Evolutionary conservation across 768 basidiomycete genomes (phyloP).

Genomic region (Krasilnikovozyma curviuscula): DNA sequence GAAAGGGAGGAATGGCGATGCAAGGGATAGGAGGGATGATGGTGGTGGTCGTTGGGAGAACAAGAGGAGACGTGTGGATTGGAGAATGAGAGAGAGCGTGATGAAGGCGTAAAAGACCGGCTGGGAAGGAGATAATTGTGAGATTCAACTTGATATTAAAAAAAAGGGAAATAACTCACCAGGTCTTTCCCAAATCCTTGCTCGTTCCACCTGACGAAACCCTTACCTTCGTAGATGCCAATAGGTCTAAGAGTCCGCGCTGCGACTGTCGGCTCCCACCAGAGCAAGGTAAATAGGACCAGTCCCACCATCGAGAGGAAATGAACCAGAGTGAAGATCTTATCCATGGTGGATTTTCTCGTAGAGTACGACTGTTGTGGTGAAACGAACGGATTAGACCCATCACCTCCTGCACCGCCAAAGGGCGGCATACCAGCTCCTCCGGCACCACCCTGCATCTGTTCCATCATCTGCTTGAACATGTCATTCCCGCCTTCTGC

Average conservation of each 20-base stretch:
- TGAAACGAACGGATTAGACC: background rate
- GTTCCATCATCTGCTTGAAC: slow-evolving; percentile 2
- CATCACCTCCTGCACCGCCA: background rate
- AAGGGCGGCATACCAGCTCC: too few relatives aligned
- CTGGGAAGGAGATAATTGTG: too few relatives aligned
- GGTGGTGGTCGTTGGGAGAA: slow-evolving; percentile 23
- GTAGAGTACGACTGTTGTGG: background rate
- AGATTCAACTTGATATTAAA: background rate
- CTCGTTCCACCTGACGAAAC: slow-evolving; percentile 2
- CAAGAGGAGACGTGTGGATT: slow-evolving; percentile 24
- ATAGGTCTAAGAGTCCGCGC: too few relatives aligned
- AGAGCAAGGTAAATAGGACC: slow-evolving; percentile 17
- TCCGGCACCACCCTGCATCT: slow-evolving; percentile 7
- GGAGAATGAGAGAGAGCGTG: slow-evolving; percentile 24
- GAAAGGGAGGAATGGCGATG: slow-evolving; percentile 24
- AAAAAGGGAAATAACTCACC: slow-evolving; percentile 4
- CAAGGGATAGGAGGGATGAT: slow-evolving; percentile 18
- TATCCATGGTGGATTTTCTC: slow-evolving; percentile 14
- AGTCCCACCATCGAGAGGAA: slow-evolving; percentile 17
- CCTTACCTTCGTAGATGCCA: too few relatives aligned
- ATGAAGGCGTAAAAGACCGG: slow-evolving; percentile 28
- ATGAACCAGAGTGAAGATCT: slow-evolving; percentile 22
- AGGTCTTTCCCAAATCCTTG: background rate
- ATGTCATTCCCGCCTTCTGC: background rate
- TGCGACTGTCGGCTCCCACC: slow-evolving; percentile 24